These are phyloP conservation scores for Aspergillus sp. DNA, from an alignment of 2,329 filamentous ascomycete species.

Conservation along the genomic window DNA sequence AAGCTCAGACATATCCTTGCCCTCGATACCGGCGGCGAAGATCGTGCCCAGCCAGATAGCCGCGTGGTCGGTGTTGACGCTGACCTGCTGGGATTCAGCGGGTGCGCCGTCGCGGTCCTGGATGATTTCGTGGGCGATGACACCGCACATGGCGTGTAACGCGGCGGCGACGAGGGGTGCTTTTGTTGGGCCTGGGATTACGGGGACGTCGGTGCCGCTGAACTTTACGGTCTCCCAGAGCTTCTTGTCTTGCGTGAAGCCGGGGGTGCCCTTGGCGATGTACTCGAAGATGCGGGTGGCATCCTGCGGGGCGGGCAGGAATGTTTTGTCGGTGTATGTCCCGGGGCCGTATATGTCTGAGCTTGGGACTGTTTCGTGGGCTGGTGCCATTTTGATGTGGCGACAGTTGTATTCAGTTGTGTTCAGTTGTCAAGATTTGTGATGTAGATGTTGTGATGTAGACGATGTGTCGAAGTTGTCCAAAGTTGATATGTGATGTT, in stretches of 20 bases:
- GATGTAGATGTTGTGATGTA: not conserved
- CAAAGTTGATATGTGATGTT: no score
- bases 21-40: constrained; percentile 40
- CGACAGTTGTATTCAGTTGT: no score
- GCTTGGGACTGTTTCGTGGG: constrained; percentile 18
- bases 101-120: constrained; percentile 21
- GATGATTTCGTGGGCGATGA: constrained; percentile 44
- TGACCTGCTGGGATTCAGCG: constrained; percentile 24
- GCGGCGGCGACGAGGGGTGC: constrained; percentile 43
- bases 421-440: no score
- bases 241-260: constrained; percentile 37
- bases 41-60: constrained; percentile 47
- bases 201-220: constrained; percentile 39
- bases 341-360: constrained; percentile 41
- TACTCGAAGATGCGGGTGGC: constrained; percentile 39
- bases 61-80: constrained; percentile 49
- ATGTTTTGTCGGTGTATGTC: constrained; percentile 39
- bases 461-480: not conserved
- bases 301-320: constrained; percentile 40
- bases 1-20: constrained; percentile 31
- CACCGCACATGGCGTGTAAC: constrained; percentile 46
- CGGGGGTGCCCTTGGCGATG: constrained; percentile 40
- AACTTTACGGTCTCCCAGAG: constrained; percentile 37
- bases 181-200: constrained; percentile 48
- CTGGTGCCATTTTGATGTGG: not conserved